Percentiles rank a stretch among this genome's conserved stretches.
Evolutionary conservation across 1,139 yeast genomes (phyloP).

Genomic region (Yamadazyma siamensis): DNA sequence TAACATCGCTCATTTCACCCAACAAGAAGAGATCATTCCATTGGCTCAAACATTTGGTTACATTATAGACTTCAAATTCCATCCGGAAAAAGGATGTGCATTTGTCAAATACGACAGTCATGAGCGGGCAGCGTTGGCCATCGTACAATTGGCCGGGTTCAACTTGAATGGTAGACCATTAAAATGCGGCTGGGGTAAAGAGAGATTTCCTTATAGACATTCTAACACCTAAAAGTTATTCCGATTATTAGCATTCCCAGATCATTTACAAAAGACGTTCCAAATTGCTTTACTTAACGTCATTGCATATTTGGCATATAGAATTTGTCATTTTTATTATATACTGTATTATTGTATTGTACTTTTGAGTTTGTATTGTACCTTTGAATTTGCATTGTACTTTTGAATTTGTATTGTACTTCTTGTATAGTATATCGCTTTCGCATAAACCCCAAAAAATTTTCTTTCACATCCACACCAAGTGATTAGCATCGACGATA

Average conservation of each 20-base stretch:
- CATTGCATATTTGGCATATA: background rate
- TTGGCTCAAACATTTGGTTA: constrained; percentile 76
- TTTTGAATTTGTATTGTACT: no score
- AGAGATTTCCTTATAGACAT: constrained; percentile 8
- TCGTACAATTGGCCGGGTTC: constrained; percentile 75
- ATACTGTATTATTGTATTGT: no score
- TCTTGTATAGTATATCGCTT: no score
- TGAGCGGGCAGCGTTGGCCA: constrained; percentile 86
- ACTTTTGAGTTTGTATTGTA: no score
- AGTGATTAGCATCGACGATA: no score
- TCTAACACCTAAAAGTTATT: no score
- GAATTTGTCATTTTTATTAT: background rate
- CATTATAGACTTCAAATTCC: constrained; percentile 76
- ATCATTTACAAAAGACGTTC: constrained; percentile 1
- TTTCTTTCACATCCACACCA: no score
- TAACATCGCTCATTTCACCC: constrained; percentile 73
- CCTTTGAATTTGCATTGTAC: no score
- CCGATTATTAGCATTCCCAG: constrained; percentile 3
- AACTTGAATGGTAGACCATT: constrained; percentile 74
- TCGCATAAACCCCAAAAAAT: no score
- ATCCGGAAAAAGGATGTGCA: constrained; percentile 80
- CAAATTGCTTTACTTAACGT: background rate
- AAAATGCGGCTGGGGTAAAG: constrained; percentile 85
- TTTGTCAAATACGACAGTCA: constrained; percentile 85
- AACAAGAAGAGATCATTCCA: constrained; percentile 73